Evolutionary conservation across 108 stramenopile species (phyloP).

Genomic region (Cyclotella sp.): DNA sequence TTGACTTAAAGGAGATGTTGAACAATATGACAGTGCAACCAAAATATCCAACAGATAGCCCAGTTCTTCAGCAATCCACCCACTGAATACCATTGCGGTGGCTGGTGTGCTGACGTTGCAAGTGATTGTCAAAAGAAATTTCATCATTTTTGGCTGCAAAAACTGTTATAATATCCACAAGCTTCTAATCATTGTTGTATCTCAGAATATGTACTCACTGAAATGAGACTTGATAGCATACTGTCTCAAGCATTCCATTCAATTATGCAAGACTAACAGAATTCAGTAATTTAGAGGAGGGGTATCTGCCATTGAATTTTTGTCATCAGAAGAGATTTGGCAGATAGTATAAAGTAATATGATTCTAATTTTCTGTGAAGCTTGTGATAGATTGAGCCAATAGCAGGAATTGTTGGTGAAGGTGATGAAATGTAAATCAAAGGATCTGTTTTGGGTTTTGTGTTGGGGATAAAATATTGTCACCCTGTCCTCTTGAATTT

Average conservation of each 20-base stretch:
- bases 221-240: slow-evolving; percentile 72
- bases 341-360: slow-evolving; percentile 65
- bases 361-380: slow-evolving; percentile 61
- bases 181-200: slow-evolving; percentile 75
- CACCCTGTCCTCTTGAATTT: slow-evolving; percentile 35
- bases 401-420: not conserved
- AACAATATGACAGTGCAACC: slow-evolving; percentile 54
- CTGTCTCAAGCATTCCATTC: slow-evolving; percentile 76
- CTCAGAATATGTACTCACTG: slow-evolving; percentile 89
- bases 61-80: slow-evolving; percentile 71
- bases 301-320: slow-evolving; percentile 61
- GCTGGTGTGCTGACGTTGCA: slow-evolving; percentile 3
- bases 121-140: slow-evolving; percentile 15
- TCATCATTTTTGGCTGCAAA: slow-evolving; percentile 72
- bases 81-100: slow-evolving; percentile 13
- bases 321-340: slow-evolving; percentile 56
- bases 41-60: slow-evolving; percentile 79
- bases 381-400: slow-evolving; percentile 46
- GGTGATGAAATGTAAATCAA: not conserved
- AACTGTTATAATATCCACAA: slow-evolving; percentile 81
- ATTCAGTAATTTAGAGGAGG: slow-evolving; percentile 81
- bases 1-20: not conserved
- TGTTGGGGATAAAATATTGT: not conserved
- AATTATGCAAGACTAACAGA: slow-evolving; percentile 84
- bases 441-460: not conserved